These are phyloP conservation scores for Aspergillus candidus DNA, from an alignment of 2,329 filamentous ascomycete species.

Conservation along the genomic window DNA sequence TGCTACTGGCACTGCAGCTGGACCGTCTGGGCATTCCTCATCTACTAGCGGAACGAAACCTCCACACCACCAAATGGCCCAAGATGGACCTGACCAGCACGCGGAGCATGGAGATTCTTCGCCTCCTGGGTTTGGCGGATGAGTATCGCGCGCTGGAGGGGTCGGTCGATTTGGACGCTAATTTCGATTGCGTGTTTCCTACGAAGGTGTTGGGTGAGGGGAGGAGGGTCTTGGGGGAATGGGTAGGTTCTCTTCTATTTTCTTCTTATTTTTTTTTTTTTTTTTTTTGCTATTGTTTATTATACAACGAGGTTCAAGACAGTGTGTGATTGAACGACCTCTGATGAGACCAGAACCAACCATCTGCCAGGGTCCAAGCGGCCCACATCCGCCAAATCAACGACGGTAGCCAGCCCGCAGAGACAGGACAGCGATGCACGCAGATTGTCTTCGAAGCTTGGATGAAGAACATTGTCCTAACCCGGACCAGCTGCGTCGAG, in stretches of 20 bases:
- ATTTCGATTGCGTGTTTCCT: conserved; percentile 6
- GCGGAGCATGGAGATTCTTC: conserved; percentile 33
- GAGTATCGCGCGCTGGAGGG: conserved; percentile 15
- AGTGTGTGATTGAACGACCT: too few species aligned
- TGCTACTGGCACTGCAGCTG: conserved; percentile 18
- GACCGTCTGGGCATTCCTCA: conserved; percentile 14
- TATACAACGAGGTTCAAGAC: too few species aligned
- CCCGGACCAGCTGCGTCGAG: conserved; percentile 10
- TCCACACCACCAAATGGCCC: conserved; percentile 30
- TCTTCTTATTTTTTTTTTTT: too few species aligned
- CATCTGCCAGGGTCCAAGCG: conserved; percentile 10
- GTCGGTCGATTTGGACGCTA: conserved; percentile 3
- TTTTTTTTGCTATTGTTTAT: too few species aligned
- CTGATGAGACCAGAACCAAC: not conserved
- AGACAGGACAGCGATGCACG: conserved; percentile 30
- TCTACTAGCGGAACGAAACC: conserved; percentile 22
- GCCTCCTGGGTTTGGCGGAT: conserved; percentile 23
- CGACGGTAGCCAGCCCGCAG: conserved; percentile 27
- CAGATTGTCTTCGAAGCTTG: conserved; percentile 32
- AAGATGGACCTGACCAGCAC: conserved; percentile 37
- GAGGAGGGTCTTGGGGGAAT: conserved; percentile 2
- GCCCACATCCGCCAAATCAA: conserved; percentile 21
- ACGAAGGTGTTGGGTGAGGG: not conserved
- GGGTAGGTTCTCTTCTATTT: too few species aligned
- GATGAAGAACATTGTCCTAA: conserved; percentile 22